A percentile compares a stretch with the other conserved stretches of the same genome.
Evolutionary conservation across 768 basidiomycete species (phyloP).

Genomic region (Scleroderma bovista): DNA sequence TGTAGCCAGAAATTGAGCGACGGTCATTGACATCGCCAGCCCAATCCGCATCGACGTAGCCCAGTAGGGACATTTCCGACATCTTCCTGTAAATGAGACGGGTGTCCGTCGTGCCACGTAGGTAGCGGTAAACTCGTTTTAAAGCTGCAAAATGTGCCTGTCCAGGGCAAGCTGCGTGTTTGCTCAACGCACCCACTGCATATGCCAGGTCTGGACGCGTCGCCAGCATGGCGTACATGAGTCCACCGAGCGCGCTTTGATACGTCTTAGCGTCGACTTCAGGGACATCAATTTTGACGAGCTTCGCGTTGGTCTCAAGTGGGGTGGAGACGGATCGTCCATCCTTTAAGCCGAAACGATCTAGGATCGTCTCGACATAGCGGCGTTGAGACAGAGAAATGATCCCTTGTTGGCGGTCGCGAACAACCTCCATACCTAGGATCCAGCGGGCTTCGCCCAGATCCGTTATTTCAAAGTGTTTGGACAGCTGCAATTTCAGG

Average conservation of each 20-base stretch:
- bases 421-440: neutral
- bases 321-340: neutral
- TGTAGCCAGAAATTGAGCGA: slow-evolving; percentile 22
- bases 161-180: neutral
- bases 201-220: neutral
- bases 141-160: neutral
- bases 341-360: neutral
- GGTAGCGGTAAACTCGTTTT: neutral
- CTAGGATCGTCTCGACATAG: neutral
- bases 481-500: neutral
- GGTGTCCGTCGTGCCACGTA: neutral
- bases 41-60: neutral
- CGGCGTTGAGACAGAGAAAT: neutral
- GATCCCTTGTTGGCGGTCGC: neutral
- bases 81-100: neutral
- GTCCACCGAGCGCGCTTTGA: neutral
- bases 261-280: neutral
- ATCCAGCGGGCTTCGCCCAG: neutral
- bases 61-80: neutral
- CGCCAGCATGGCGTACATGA: neutral
- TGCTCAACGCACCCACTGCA: neutral
- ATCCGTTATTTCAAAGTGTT: neutral
- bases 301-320: neutral
- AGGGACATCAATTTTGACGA: neutral
- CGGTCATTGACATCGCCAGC: neutral